Evolutionary conservation across 2,329 filamentous ascomycete species (phyloP), one percentile per base, ranked within the genome.

Genomic region (Pseudonectria buxi): DNA sequence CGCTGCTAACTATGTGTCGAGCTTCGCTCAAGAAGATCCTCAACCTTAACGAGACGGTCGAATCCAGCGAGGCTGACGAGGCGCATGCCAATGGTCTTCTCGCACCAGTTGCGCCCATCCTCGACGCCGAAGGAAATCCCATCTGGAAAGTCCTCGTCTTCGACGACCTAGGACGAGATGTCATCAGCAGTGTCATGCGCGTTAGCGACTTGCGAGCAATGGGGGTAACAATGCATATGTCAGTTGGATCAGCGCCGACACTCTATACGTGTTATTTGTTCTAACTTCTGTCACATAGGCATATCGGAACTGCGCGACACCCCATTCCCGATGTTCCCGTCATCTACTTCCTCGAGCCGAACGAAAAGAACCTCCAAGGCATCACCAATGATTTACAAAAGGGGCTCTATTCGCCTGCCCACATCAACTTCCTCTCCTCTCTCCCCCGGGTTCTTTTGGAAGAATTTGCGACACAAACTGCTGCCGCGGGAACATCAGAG

Each of bases 91-190:
- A 81, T 54, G 81, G 79, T 33, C 63, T 82, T 9, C 67, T 82
- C 36, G 72, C 81, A 36, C 76, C 83, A 14, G 75, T 81, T 26
- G 81, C 81, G n/a, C 83, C 86, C 12, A 84, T 95, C 35, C 68
- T 95, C 43, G 88, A 88, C 49, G 74, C 86, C 30, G 83, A 94
- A 51, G 88, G 89, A 44, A 86, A 94, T 54, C 89, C 90, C 1
- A 89, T 95, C 66, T 96, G 90, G 90, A 96, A 96, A 62, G 86
- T 96, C 6, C 70, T 98, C 34, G 87, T 98, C 9, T 96, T 98
- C 57, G 94, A 98, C 62, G 84, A 90, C 50, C 62, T 81, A 4
- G 92, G 90, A 31, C 76, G 89, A 59, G 89, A 96, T 74, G 86
- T 98, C 40, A 95, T 98, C 55, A 95, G 88, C 67, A 95, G 89